A percentile compares a stretch with the other conserved stretches of the same genome.
Conservation (phyloP, 805 yeast species). For the Vanderwaltozyma yarrowii region DNA sequence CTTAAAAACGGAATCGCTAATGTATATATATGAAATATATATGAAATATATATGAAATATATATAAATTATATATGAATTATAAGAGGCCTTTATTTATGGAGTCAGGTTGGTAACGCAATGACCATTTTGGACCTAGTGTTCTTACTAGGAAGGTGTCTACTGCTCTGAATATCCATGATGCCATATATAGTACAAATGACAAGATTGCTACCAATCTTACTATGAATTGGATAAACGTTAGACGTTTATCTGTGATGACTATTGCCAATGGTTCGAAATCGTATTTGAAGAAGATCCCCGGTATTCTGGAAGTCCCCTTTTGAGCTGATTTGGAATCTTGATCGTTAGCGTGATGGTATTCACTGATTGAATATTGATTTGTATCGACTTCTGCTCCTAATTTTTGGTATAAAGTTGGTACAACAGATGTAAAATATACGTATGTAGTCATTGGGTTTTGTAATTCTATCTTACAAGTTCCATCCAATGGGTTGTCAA, state of each 20-base stretch:
- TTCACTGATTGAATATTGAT: constrained; percentile 71
- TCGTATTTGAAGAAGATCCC: constrained; percentile 80
- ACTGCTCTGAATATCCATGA: constrained; percentile 51
- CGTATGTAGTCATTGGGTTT: constrained; percentile 40
- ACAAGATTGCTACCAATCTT: constrained; percentile 67
- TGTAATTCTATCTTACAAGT: constrained; percentile 47
- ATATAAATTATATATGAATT: not conserved
- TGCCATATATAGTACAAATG: constrained; percentile 66
- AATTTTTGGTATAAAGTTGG: constrained; percentile 68
- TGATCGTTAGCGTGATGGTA: constrained; percentile 34
- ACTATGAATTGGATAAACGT: constrained; percentile 71
- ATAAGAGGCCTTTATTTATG: not conserved
- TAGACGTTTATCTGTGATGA: constrained; percentile 59
- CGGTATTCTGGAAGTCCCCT: constrained; percentile 36
- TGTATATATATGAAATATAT: not conserved
- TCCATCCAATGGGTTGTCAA: constrained; percentile 79
- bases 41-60: not conserved
- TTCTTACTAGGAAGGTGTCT: constrained; percentile 42
- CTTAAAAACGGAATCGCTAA: no score
- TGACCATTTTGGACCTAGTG: constrained; percentile 50
- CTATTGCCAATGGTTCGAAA: constrained; percentile 75
- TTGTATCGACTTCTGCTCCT: constrained; percentile 67
- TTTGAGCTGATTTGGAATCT: not conserved
- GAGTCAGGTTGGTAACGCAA: constrained; percentile 22
- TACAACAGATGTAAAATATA: constrained; percentile 67